These are phyloP conservation scores for Phytomonas sp. DNA, from an alignment of 208 protist genomes.

Conservation along the genomic window DNA sequence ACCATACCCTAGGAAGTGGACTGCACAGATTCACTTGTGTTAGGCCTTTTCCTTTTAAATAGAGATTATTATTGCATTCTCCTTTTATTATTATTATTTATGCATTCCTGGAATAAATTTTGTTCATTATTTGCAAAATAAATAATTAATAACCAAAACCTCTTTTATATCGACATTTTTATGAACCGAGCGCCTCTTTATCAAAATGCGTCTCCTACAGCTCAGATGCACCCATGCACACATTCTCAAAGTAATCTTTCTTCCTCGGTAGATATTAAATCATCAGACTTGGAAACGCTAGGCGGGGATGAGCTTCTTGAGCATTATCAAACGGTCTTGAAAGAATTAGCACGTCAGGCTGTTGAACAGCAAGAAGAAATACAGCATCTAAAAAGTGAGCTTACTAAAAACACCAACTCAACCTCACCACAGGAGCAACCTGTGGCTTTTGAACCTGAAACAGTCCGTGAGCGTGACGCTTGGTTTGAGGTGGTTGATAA, in stretches of 20 bases:
- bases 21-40: not conserved
- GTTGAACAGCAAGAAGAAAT: slow-evolving; percentile 54
- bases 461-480: not conserved
- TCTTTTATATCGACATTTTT: not conserved
- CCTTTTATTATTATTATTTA: slow-evolving; percentile 10
- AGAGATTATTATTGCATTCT: slow-evolving; percentile 2
- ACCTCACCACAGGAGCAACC: not conserved
- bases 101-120: not conserved
- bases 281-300: not conserved
- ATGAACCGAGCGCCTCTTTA: not conserved
- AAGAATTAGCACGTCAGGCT: slow-evolving; percentile 35
- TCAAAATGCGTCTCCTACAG: not conserved
- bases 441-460: not conserved
- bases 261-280: not conserved
- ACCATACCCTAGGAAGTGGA: not conserved
- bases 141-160: slow-evolving; percentile 1
- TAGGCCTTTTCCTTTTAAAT: not conserved
- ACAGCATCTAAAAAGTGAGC: slow-evolving; percentile 10
- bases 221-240: not conserved
- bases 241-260: not conserved
- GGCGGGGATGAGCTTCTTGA: slow-evolving; percentile 11
- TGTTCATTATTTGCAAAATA: not conserved
- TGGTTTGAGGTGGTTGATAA: not conserved
- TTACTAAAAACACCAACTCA: not conserved
- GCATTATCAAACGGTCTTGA: slow-evolving; percentile 38